A percentile compares a stretch with the other conserved stretches of the same genome.
phyloP scores from a whole-genome alignment of 208 protist species.

The Trypanosoma mega region DNA sequence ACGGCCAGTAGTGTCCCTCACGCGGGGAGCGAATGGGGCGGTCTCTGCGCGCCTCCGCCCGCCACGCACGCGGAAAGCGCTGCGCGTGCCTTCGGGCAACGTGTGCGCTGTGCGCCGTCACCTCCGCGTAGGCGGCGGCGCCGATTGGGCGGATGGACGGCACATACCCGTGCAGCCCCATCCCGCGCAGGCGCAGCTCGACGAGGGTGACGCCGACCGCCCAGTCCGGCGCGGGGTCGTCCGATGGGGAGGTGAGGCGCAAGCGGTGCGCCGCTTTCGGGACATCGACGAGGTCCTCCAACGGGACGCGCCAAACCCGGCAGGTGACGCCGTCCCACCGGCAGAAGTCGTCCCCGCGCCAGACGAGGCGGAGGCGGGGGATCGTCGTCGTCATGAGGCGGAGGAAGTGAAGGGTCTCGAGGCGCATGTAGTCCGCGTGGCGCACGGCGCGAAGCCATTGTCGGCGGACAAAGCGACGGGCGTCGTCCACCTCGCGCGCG shows the following conservation, averaged over 20 bases:
- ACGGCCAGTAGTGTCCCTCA: constrained; percentile 19
- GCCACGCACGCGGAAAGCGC: not conserved
- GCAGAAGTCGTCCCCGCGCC: constrained; percentile 54
- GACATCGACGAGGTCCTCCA: constrained; percentile 43
- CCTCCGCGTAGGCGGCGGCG: not conserved
- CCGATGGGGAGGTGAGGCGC: no score
- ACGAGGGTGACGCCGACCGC: constrained; percentile 11
- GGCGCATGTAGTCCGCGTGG: constrained; percentile 58
- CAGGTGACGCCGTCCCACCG: constrained; percentile 48
- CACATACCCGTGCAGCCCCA: constrained; percentile 7
- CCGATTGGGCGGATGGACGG: constrained; percentile 2
- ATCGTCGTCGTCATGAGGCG: constrained; percentile 33
- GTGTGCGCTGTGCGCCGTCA: not conserved
- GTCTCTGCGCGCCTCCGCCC: not conserved
- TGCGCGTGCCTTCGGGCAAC: no score
- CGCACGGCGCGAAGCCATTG: constrained; percentile 43
- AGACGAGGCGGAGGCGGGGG: constrained; percentile 35
- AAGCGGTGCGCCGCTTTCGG: no score
- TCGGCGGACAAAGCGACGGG: constrained; percentile 34
- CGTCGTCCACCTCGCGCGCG: constrained; percentile 20
- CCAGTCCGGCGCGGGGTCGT: not conserved
- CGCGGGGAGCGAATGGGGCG: constrained; percentile 8
- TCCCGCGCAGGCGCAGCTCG: constrained; percentile 9
- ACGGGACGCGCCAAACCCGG: constrained; percentile 27
- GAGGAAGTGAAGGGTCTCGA: constrained; percentile 61